Evolutionary conservation across 306 rosid species (phyloP), one percentile per base, ranked within the genome.

Genomic region (Fragaria vesca): DNA sequence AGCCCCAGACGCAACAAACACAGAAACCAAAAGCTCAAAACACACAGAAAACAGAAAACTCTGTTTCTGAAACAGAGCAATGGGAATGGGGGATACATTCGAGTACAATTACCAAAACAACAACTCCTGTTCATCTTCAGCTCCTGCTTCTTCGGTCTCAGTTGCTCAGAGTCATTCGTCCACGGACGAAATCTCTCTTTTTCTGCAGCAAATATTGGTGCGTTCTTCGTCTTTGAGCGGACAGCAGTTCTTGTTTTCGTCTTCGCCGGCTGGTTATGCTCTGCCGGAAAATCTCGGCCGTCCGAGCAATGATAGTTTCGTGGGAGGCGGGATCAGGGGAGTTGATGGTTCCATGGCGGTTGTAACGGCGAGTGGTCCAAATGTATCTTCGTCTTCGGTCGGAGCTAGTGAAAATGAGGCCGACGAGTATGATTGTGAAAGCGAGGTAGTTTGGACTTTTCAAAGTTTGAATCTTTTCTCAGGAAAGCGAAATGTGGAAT

Each of bases 381-480:
- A 93, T 78, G 86, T 85, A 68, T 77, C 97, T 12, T 88, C 88
- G 20, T 86, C 93, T 1, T 87, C 93, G 12, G 17, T 87, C 0
- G 89, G 86, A 75, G 74, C 85, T 3, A 87, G 89, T 74, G 78
- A 81, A 81, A 88, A 88, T 71, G 96, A 90, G 51, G 79, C 83
- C 58, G 97, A 94, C 42, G 97, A 90, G 65, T 92, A 88, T 77
- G 94, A 94, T 65, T 94, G 93, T 77, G 97, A 94, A 80, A 94
- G 97, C 38, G 97, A 94, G 98, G 97, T 89, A 70, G 21, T 46
- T 7, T 52, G 8, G 16, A 30, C 28, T 58, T 60, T 72, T 72
- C 3, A 9, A 77, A 76, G 73, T 84, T 81, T 47, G 1, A 57
- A 52, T 12, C 63, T 80, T 72, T 47, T 16, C 21, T 12, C 1